These are phyloP conservation scores for Penicillium vulpinum DNA, from an alignment of 2,329 filamentous ascomycete species.

Conservation along the genomic window DNA sequence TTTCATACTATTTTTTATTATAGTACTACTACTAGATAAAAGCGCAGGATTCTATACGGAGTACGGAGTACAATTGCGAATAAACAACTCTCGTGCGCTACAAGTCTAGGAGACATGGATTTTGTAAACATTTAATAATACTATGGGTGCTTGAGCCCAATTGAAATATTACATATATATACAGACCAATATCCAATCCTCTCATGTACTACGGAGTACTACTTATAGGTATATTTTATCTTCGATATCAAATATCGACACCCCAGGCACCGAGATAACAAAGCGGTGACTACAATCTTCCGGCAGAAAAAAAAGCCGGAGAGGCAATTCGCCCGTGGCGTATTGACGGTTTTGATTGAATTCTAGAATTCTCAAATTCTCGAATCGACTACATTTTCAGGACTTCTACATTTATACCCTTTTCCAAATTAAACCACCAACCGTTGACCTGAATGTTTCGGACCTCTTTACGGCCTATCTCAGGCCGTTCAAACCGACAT, in stretches of 20 bases:
- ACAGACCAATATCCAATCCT: background rate
- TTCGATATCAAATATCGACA: background rate
- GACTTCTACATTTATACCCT: background rate
- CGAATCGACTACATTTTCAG: background rate
- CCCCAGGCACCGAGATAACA: slow-evolving; percentile 4
- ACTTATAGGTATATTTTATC: too few relatives aligned
- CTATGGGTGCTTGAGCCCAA: background rate
- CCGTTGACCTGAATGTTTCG: slow-evolving; percentile 38
- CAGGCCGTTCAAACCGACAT: slow-evolving; percentile 37
- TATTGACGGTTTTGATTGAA: background rate
- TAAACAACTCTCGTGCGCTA: background rate
- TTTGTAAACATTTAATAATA: background rate
- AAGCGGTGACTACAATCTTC: slow-evolving; percentile 13
- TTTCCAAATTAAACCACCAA: background rate
- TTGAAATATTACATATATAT: background rate
- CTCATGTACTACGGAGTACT: background rate
- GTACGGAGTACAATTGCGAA: background rate
- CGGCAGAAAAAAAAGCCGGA: slow-evolving; percentile 19
- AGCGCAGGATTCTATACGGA: background rate
- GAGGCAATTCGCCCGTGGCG: background rate
- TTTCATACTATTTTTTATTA: too few relatives aligned
- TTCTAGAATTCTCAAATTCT: background rate
- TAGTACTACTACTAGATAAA: background rate
- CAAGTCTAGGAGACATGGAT: too few relatives aligned
- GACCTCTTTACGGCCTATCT: slow-evolving; percentile 37